Base-by-base conservation (phyloP, 1,139 yeast species). In the Hyphopichia pseudoburtonii region DNA sequence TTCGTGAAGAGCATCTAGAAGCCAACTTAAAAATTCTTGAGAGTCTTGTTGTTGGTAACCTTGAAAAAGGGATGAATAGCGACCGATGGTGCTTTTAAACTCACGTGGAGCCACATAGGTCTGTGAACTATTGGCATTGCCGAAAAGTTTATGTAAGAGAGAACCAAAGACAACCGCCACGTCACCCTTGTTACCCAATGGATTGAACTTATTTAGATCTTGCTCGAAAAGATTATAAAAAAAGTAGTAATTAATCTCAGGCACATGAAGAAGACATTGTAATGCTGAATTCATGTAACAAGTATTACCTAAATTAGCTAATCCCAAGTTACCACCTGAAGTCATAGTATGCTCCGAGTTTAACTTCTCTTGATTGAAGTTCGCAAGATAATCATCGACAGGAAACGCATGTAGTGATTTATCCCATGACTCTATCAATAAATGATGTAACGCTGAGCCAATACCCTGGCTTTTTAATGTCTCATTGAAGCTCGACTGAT, bases 281-380 rank as follows among this genome's bases (percentile, higher is more conserved):
- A 92, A 66, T 0, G 97, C 97, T 12, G 96, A 87, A 60, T 92
- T 92, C 97, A 92, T 92, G 57, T 89, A 92, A 57, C 98, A 92
- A 0, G 96, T 86, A 55, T 92, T 92, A 5, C 98, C 98, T 46
- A 92, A 66, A 54, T 92, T 92, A 32, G 74, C 71, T 35, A 92
- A 65, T 0, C 98, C 98, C 32, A 65, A 47, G 35, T 63, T 49
- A 2, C 76, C 77, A 15, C 72, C 68, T 15, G 48, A 43, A 12
- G 37, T 36, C 42, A 47, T 12, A 38, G 45, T 31, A 12, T 34
- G 23, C 30, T 47, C 47, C 9, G 48, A 23, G 27, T 54, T 54
- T 37, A 49, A 54, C 28, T 47, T 47, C 14, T 54, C 44, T 7
- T 45, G 22, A 36, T 56, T 54, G 11, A 50, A 33, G 30, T 45